Evolutionary conservation across 208 protist species (phyloP).

Genomic region (Crithidia sp.): DNA sequence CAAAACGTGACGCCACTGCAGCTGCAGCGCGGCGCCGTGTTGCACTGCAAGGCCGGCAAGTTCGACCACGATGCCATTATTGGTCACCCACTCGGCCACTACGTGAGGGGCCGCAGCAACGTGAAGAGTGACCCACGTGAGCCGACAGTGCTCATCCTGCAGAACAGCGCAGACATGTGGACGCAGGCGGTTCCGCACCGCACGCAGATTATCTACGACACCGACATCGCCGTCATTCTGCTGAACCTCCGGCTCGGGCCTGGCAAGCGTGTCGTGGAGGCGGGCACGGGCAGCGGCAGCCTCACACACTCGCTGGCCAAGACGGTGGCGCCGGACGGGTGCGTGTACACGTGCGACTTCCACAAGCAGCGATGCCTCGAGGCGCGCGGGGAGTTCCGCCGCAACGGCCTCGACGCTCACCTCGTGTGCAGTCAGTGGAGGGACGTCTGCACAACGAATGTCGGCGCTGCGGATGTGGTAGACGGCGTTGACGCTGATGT

Average conservation of each 20-base stretch:
- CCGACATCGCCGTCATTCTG: conserved; percentile 90
- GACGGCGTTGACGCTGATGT: conserved; percentile 45
- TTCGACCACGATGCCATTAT: conserved; percentile 89
- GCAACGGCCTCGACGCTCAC: conserved; percentile 55
- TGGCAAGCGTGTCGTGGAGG: conserved; percentile 83
- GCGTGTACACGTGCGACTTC: conserved; percentile 90
- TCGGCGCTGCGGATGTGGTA: conserved; percentile 25
- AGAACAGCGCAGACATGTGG: conserved; percentile 90
- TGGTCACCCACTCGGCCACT: conserved; percentile 59
- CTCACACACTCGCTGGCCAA: conserved; percentile 87
- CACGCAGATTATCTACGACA: conserved; percentile 93
- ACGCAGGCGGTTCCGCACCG: conserved; percentile 89
- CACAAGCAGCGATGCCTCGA: conserved; percentile 83
- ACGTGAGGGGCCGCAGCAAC: conserved; percentile 73
- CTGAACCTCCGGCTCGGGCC: conserved; percentile 76
- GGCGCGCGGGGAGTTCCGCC: conserved; percentile 78
- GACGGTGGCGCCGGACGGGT: conserved; percentile 80
- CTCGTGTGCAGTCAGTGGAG: conserved; percentile 83
- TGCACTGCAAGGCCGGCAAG: conserved; percentile 86
- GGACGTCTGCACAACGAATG: conserved; percentile 79
- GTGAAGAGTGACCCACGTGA: conserved; percentile 47
- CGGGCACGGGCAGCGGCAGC: conserved; percentile 91
- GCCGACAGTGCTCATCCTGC: conserved; percentile 70
- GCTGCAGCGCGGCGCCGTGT: conserved; percentile 56
- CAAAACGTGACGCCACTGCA: conserved; percentile 68